Base-by-base conservation (phyloP, 345 rosid species). In the Gossypium bickii region DNA sequence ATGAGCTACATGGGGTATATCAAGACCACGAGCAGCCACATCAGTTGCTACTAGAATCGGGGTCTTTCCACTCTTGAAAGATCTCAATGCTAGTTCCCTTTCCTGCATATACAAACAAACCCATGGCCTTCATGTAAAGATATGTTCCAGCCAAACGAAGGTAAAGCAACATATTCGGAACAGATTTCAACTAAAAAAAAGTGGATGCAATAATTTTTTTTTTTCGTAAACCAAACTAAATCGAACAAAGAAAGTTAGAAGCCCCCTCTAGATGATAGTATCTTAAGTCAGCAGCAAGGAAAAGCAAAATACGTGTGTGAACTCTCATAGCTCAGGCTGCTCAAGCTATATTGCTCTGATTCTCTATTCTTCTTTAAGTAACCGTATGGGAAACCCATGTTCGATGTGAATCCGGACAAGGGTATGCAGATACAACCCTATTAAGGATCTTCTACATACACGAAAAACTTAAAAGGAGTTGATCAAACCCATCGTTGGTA, bases 31-130 rank as follows among this genome's bases (percentile, higher is more conserved):
- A 12, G 94, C 94, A 38, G 94, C 98, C 59, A 94, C 98, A 67
- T 94, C 98, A 8, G 99, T 95, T 66, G 99, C 99, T 15, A 95
- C 99, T 85, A 95, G 80, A 59, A 95, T 95, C 1, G 99, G 99
- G 22, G 97, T 91, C 53, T 85, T 85, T 29, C 99, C 99, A 64
- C 86, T 93, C 81, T 91, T 95, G 74, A 95, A 95, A 41, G 99
- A 90, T 38, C 88, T 83, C 76, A 94, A 78, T 48, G 99, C 99
- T 27, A 74, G 77, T 80, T 94, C 99, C 81, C 99, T 90, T 90
- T 94, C 99, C 98, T 94, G 85, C 64, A 91, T 38, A 64, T 43
- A 29, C 47, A 22, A 57, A 57, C 27, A 22, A 57, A 22, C 62
- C 3, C 45, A 0, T 3, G 18, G 16, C 25, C 17, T 17, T 69